Conservation (phyloP, 2,329 filamentous ascomycete species). For the Elsinoe fawcettii region DNA sequence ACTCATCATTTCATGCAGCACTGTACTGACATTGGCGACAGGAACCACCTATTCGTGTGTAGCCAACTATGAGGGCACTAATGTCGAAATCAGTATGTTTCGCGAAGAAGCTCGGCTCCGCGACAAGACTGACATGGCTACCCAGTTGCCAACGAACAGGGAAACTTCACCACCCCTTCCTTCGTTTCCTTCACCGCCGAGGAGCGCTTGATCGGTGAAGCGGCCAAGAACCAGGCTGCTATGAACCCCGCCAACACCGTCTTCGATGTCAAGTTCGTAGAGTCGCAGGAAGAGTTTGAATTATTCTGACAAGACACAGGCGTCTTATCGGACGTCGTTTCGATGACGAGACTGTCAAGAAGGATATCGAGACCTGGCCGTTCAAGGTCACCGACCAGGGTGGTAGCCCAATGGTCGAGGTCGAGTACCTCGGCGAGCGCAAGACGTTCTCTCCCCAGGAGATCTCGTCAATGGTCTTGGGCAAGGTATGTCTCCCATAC, state of each 20-base stretch:
- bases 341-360: constrained; percentile 94
- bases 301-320: constrained; percentile 27
- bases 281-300: neutral
- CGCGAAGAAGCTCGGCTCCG: neutral
- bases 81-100: constrained; percentile 90
- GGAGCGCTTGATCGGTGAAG: constrained; percentile 98
- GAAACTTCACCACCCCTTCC: constrained; percentile 95
- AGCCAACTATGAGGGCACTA: constrained; percentile 97
- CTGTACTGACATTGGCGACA: constrained; percentile 36
- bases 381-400: constrained; percentile 94
- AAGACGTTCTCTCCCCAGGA: constrained; percentile 98
- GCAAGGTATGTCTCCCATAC: constrained; percentile 60
- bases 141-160: constrained; percentile 94
- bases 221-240: constrained; percentile 99
- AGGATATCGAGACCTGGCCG: constrained; percentile 97
- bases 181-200: constrained; percentile 99
- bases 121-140: constrained; percentile 18
- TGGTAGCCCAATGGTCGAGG: constrained; percentile 84
- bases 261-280: constrained; percentile 77
- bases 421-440: constrained; percentile 88
- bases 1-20: constrained; percentile 4
- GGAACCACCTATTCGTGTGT: constrained; percentile 99
- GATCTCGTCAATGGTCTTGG: constrained; percentile 97
- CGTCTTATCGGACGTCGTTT: constrained; percentile 95
- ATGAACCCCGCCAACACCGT: constrained; percentile 99